These are phyloP conservation scores for Agaricales sp. DNA, from an alignment of 1,284 basidiomycete species.

Conservation along the genomic window DNA sequence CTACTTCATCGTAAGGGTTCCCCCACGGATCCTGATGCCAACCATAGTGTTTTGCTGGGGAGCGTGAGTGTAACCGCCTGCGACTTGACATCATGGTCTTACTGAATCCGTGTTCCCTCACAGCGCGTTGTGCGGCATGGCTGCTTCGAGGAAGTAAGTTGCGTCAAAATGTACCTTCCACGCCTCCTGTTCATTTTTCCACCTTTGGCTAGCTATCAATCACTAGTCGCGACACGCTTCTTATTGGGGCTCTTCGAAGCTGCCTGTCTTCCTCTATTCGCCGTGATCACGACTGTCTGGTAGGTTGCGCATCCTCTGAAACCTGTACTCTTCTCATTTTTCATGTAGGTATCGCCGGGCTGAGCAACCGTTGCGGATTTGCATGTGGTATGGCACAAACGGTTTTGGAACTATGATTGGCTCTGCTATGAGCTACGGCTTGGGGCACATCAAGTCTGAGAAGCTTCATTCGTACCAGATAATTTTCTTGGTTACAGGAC, in stretches of 20 bases:
- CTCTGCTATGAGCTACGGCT: constrained; percentile 9
- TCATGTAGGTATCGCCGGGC: constrained; percentile 10
- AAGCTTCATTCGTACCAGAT: constrained; percentile 10
- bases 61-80: constrained; percentile 1
- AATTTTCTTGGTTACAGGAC: constrained; percentile 9
- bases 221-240: constrained; percentile 10
- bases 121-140: constrained; percentile 11
- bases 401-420: constrained; percentile 11
- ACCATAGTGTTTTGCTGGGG: constrained; percentile 11
- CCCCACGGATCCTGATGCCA: constrained; percentile 10
- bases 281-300: constrained; percentile 12
- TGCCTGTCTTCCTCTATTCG: constrained; percentile 12
- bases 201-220: constrained; percentile 2
- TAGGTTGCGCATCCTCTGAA: constrained; percentile 1
- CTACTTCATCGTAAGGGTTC: constrained; percentile 11
- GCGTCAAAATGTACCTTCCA: background rate
- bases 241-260: constrained; percentile 13
- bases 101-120: constrained; percentile 1
- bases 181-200: background rate
- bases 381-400: constrained; percentile 12
- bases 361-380: constrained; percentile 12
- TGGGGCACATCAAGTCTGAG: constrained; percentile 9
- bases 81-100: background rate
- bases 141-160: constrained; percentile 7
- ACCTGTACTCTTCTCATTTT: background rate